Percentiles rank a stretch among this genome's conserved stretches.
Conservation (phyloP, 2,329 filamentous ascomycete genomes). For the Penicillium sp. region DNA sequence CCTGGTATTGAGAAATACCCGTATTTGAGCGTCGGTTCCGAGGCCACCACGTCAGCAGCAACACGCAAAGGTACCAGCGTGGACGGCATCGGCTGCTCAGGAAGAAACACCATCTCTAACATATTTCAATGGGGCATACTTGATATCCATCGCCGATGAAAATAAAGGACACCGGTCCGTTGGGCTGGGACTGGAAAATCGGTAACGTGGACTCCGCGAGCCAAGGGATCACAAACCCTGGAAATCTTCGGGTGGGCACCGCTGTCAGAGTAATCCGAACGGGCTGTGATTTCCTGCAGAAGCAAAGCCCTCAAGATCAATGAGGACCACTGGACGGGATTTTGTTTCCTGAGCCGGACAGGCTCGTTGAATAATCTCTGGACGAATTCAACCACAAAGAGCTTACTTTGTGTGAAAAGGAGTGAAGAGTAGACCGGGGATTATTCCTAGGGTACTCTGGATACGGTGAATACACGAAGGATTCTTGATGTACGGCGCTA, state of each 20-base stretch:
- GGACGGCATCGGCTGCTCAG: neutral
- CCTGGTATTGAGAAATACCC: neutral
- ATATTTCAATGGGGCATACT: neutral
- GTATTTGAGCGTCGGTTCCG: neutral
- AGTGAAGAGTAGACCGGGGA: neutral
- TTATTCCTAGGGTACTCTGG: neutral
- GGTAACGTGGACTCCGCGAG: neutral
- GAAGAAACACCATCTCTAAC: neutral
- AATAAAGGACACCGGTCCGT: slow-evolving; percentile 14
- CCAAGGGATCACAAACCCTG: neutral
- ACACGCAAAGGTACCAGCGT: neutral
- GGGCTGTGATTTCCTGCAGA: slow-evolving; percentile 5
- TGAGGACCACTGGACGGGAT: slow-evolving; percentile 5
- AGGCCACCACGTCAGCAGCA: neutral
- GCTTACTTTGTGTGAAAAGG: neutral
- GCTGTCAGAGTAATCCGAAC: slow-evolving; percentile 2
- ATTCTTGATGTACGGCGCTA: slow-evolving; percentile 9
- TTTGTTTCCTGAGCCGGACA: neutral
- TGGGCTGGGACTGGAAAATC: slow-evolving; percentile 18
- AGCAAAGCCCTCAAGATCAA: slow-evolving; percentile 5
- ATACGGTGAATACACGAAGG: slow-evolving; percentile 5
- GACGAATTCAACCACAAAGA: neutral
- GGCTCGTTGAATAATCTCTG: neutral
- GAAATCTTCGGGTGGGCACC: slow-evolving; percentile 6
- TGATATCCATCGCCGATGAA: neutral